phyloP scores from a whole-genome alignment of 208 protist genomes.

The Lotmaria passim region DNA sequence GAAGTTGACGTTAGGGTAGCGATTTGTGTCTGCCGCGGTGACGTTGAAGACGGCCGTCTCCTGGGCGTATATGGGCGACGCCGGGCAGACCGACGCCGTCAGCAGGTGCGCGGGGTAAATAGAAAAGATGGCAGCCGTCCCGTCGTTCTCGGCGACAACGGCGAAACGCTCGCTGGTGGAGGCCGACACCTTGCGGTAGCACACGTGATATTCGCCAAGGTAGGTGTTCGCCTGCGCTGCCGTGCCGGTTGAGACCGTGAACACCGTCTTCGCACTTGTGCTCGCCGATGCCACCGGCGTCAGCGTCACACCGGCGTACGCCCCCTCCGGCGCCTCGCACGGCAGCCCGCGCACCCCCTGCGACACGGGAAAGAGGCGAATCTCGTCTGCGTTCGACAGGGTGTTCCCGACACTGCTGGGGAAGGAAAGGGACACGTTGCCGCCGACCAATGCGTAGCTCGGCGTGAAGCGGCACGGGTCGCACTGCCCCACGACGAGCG shows the following conservation, averaged over 20 bases:
- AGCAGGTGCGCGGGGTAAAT: constrained; percentile 70
- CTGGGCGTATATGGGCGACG: constrained; percentile 44
- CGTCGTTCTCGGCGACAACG: constrained; percentile 50
- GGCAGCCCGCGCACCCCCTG: constrained; percentile 50
- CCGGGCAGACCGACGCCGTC: constrained; percentile 39
- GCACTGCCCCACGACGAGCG: constrained; percentile 65
- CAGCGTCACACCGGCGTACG: constrained; percentile 64
- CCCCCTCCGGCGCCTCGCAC: constrained; percentile 56
- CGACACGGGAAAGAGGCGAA: constrained; percentile 72
- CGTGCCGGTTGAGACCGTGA: constrained; percentile 53
- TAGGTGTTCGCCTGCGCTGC: constrained; percentile 39
- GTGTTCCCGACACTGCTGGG: constrained; percentile 47
- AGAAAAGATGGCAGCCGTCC: constrained; percentile 56
- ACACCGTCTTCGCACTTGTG: constrained; percentile 42
- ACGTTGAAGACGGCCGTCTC: constrained; percentile 76
- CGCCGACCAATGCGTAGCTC: constrained; percentile 60
- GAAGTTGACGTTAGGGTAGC: constrained; percentile 71
- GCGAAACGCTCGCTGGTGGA: constrained; percentile 40
- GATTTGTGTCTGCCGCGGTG: constrained; percentile 29
- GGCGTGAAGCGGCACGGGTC: constrained; percentile 82
- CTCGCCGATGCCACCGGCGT: constrained; percentile 35
- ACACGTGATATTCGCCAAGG: constrained; percentile 84
- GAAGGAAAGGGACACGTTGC: constrained; percentile 56
- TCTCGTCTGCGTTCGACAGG: constrained; percentile 52
- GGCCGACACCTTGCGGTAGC: constrained; percentile 58